A percentile compares a stretch with the other conserved stretches of the same genome.
Conservation (phyloP, 768 basidiomycete genomes). For the Rhodotorula sphaerocarpa region DNA sequence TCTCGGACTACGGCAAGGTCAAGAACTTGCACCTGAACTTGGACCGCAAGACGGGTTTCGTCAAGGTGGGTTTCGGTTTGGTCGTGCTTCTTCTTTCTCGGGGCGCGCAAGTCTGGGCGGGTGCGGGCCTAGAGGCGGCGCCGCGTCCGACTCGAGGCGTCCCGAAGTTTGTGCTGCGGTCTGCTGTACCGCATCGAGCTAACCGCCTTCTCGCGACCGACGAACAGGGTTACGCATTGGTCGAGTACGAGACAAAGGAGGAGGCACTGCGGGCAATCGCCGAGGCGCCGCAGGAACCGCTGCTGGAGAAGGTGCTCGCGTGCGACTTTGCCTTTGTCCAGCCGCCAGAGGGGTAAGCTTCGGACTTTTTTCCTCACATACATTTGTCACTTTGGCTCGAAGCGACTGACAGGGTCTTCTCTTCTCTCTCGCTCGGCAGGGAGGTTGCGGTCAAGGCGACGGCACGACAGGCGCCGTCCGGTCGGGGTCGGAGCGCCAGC, state of each 20-base stretch:
- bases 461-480: slow-evolving; percentile 9
- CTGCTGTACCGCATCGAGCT: no score
- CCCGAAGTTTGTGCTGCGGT: no score
- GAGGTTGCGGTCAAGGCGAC: neutral
- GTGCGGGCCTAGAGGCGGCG: neutral
- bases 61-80: slow-evolving; percentile 59
- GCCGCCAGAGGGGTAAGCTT: slow-evolving; percentile 49
- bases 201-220: no score
- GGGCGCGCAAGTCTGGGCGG: neutral
- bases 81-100: no score
- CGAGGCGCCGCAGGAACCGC: slow-evolving; percentile 67
- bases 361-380: neutral
- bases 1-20: slow-evolving; percentile 92
- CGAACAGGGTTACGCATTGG: slow-evolving; percentile 96
- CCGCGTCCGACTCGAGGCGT: no score
- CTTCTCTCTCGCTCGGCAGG: neutral
- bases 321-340: slow-evolving; percentile 91
- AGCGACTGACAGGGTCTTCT: neutral
- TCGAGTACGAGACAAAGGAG: slow-evolving; percentile 91
- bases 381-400: no score
- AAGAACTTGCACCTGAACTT: slow-evolving; percentile 96
- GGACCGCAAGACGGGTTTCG: slow-evolving; percentile 94
- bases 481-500: slow-evolving; percentile 25
- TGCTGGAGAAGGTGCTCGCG: slow-evolving; percentile 77
- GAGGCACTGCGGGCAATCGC: slow-evolving; percentile 93